Evolutionary conservation across 2,329 filamentous ascomycete genomes (phyloP).

Genomic region (Cercospora beticola): DNA sequence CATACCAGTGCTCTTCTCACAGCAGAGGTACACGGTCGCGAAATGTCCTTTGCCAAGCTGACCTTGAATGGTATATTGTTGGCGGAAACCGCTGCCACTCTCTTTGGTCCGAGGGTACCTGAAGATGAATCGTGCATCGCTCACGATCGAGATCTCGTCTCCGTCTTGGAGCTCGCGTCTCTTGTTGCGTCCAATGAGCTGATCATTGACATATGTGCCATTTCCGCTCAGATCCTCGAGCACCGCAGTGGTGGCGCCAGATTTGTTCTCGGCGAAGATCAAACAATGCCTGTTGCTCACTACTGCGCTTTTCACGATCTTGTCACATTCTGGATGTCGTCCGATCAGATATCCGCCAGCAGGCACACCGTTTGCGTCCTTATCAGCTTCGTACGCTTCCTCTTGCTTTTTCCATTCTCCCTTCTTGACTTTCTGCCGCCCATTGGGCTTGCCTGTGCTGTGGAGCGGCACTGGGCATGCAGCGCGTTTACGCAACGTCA

Average conservation of each 20-base stretch:
- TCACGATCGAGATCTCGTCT: slow-evolving; percentile 85
- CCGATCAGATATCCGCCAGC: slow-evolving; percentile 88
- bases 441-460: slow-evolving; percentile 39
- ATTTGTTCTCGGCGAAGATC: slow-evolving; percentile 62
- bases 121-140: slow-evolving; percentile 86
- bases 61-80: slow-evolving; percentile 81
- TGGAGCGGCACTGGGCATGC: slow-evolving; percentile 62
- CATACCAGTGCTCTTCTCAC: slow-evolving; percentile 79
- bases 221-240: slow-evolving; percentile 94
- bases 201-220: slow-evolving; percentile 93
- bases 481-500: slow-evolving; percentile 74
- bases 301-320: slow-evolving; percentile 69
- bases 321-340: slow-evolving; percentile 83
- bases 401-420: slow-evolving; percentile 60
- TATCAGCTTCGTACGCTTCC: slow-evolving; percentile 59
- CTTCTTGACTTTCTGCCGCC: slow-evolving; percentile 48
- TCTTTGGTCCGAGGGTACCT: slow-evolving; percentile 75
- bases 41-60: slow-evolving; percentile 94
- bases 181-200: slow-evolving; percentile 86
- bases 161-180: slow-evolving; percentile 82
- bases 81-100: slow-evolving; percentile 70
- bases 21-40: slow-evolving; percentile 86
- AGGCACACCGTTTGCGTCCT: slow-evolving; percentile 54
- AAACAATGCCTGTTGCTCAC: slow-evolving; percentile 85
- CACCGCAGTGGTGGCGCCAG: slow-evolving; percentile 64